These are phyloP conservation scores for Diversispora eburnea DNA, from an alignment of 192 early-diverging fungal species.

Conservation along the genomic window DNA sequence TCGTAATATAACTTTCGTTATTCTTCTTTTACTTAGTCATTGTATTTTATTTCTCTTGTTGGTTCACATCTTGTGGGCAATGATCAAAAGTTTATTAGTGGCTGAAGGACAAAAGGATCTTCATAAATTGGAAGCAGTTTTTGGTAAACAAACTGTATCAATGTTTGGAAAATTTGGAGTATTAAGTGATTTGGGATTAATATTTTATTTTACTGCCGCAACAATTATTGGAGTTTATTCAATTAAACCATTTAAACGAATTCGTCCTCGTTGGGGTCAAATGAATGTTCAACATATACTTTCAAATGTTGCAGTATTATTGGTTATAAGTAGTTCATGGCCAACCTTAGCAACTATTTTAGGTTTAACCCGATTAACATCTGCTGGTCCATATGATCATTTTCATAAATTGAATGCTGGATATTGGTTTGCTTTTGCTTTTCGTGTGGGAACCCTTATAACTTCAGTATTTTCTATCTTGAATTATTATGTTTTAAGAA, in stretches of 20 bases:
- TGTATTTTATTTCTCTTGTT: constrained; percentile 4
- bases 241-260: constrained; percentile 11
- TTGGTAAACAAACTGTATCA: constrained; percentile 27
- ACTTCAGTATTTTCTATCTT: constrained; percentile 11
- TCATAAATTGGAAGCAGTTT: constrained; percentile 5
- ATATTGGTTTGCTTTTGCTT: constrained; percentile 1
- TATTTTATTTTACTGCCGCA: constrained; percentile 26
- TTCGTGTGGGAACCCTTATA: constrained; percentile 14
- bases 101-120: constrained; percentile 3
- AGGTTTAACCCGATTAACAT: constrained; percentile 14
- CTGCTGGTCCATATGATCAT: constrained; percentile 24
- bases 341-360: constrained; percentile 20
- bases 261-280: constrained; percentile 2
- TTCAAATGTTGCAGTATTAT: constrained; percentile 23
- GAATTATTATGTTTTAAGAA: constrained; percentile 25
- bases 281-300: constrained; percentile 21
- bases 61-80: background rate
- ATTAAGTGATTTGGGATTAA: constrained; percentile 16
- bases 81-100: constrained; percentile 23
- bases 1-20: constrained; percentile 25
- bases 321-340: constrained; percentile 26
- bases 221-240: constrained; percentile 29
- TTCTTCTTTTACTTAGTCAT: constrained; percentile 22
- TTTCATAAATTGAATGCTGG: constrained; percentile 27
- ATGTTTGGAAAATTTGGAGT: constrained; percentile 13